These are phyloP conservation scores for Trametes elegans DNA, from an alignment of 768 basidiomycete species.

Conservation along the genomic window DNA sequence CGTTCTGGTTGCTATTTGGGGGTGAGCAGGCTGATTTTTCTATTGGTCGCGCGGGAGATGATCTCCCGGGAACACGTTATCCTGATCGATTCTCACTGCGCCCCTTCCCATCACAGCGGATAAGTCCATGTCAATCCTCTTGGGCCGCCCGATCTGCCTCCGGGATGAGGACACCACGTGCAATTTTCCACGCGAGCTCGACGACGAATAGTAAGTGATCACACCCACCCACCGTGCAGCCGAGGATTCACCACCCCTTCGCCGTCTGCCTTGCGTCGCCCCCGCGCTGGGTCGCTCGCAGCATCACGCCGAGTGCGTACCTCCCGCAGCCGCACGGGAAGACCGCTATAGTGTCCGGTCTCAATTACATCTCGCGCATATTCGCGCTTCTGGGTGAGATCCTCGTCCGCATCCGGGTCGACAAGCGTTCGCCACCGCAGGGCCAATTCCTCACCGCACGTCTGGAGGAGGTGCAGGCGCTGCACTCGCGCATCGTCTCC, in stretches of 20 bases:
- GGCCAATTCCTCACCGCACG: conserved; percentile 84
- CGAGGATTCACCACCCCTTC: conserved; percentile 33
- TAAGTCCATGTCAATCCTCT: conserved; percentile 84
- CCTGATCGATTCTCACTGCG: conserved; percentile 15
- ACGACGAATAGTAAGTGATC: conserved; percentile 80
- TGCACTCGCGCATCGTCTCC: conserved; percentile 73
- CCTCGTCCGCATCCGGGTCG: conserved; percentile 80
- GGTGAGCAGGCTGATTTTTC: conserved; percentile 45
- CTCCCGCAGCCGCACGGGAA: conserved; percentile 85
- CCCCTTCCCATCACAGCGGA: conserved; percentile 52
- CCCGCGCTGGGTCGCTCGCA: conserved; percentile 27
- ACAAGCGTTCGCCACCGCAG: conserved; percentile 82
- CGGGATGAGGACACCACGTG: conserved; percentile 86
- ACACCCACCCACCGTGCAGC: conserved; percentile 6
- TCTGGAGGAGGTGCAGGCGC: conserved; percentile 79
- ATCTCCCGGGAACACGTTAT: conserved; percentile 10
- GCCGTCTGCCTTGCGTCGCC: neutral
- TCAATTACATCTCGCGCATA: conserved; percentile 84
- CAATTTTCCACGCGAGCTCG: conserved; percentile 81
- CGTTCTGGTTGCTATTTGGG: conserved; percentile 89
- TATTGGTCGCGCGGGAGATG: neutral
- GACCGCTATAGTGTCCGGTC: conserved; percentile 80
- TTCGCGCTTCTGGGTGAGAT: conserved; percentile 86
- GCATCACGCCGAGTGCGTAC: conserved; percentile 83
- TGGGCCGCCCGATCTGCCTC: conserved; percentile 82